Evolutionary conservation across 73 alveolate genomes (phyloP), one percentile per base, ranked within the genome.

Genomic region (Uronychia binucleata): DNA sequence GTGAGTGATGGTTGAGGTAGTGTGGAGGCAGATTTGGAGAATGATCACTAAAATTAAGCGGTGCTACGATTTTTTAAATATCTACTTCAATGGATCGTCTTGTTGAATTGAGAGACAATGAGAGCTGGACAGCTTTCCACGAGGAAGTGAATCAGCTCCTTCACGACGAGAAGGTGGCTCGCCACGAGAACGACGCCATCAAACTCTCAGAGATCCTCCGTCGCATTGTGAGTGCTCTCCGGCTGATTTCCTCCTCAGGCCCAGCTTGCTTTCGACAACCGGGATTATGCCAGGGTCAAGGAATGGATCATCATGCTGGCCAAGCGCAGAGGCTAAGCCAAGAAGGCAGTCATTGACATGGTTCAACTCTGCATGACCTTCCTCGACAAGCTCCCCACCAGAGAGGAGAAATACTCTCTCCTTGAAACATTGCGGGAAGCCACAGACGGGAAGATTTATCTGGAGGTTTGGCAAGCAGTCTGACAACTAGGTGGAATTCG

Each of bases 391-490:
- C 75, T 91, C 91, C 92, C 93, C 33, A 82, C 93, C 30, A 28
- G 93, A 30, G 93, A 87, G 34, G 92, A 90, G 82, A 94, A 91
- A 78, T 77, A 75, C 86, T 74, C 79, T 14, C 89, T 94, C 75
- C 83, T 94, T 0, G 83, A 89, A 76, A 84, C 95, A 0, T 83
- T 96, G 27, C 84, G 94, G 83, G 93, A 91, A 57, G 96, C 95
- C 14, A 74, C 95, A 76, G 97, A 96, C 28, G 97, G 97, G 31
- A 96, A 96, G 87, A 96, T 96, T 76, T 96, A 86, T 87, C 81
- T 96, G 59, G 99, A 96, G 86, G 92, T 46, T 11, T 11, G 67
- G 67, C n/a, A 11, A 11, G 5, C 67, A 19, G 19, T 19, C 19
- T 11, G 19, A 5, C 19, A 46, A 46, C n/a, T n/a, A 46, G 67